Base-by-base conservation (phyloP, 805 yeast species). In the Metschnikowia kunwiensis region DNA sequence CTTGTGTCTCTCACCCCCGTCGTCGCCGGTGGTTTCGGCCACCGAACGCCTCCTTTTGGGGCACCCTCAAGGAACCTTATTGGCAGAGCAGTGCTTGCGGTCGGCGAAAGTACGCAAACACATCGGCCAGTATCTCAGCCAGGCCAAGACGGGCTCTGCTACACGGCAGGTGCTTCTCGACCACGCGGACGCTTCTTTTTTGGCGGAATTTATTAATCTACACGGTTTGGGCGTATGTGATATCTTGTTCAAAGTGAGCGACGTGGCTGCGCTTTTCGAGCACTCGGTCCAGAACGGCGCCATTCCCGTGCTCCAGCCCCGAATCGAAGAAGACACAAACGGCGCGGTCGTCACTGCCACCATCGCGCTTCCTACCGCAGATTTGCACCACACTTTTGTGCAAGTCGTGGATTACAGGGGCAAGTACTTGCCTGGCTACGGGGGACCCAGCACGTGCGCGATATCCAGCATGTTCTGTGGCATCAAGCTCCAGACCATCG, bases 211-310 rank as follows among this genome's bases (percentile, higher is more conserved):
- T 44, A 46, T 64, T 10, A 42, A 45, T 9, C 40, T 49, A 5
- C 95, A 86, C 56, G 91, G 94, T 1, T 89, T 84, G 53, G 84
- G 86, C 5, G 86, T 86, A n/a, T 77, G 77, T 55, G 93, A 86
- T 51, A 76, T 86, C 8, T 74, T 86, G 0, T 81, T 86, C 48
- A 53, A 53, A n/a, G 91, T 84, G 0, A 62, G 58, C 4, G 64
- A 80, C 47, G 76, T 76, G 9, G 69, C 62, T 4, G 44, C 45
- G 1, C 65, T 73, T 2, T 80, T 56, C 43, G 43, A 55, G 1
- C 58, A 59, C 24, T 85, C 91, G 0, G 46, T 75, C 3, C 30
- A 44, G 2, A 63, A 63, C 12, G 89, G 89, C 1, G 89, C 82
- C 1, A 51, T 50, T 20, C 42, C 66, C 0, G 38, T 59, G 5